These are phyloP conservation scores for Marchantia polymorpha DNA, from an alignment of 225 moss, liverwort and hornwort species.

Conservation along the genomic window DNA sequence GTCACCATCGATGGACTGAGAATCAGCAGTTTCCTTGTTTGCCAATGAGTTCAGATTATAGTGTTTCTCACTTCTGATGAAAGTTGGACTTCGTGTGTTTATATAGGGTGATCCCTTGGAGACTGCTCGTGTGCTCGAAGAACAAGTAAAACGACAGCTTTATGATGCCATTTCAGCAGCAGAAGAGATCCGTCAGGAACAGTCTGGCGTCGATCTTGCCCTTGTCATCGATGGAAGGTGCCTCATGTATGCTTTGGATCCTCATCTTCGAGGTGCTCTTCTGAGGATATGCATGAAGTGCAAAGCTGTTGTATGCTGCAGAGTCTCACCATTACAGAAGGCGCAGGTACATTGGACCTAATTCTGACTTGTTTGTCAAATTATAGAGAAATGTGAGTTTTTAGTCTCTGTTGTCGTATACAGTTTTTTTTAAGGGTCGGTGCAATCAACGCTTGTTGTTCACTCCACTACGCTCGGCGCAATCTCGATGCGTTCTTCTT, in stretches of 20 bases:
- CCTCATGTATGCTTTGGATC: slow-evolving; percentile 90
- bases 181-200: slow-evolving; percentile 44
- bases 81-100: neutral
- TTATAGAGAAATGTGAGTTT: too few species aligned
- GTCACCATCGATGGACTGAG: too few species aligned
- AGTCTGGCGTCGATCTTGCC: slow-evolving; percentile 64
- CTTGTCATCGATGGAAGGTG: slow-evolving; percentile 93
- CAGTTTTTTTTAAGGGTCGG: neutral
- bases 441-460: too few species aligned
- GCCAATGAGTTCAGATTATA: neutral
- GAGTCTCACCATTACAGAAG: slow-evolving; percentile 92
- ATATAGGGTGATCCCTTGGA: slow-evolving; percentile 70
- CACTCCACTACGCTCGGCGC: too few species aligned
- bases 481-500: too few species aligned
- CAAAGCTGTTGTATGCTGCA: slow-evolving; percentile 93
- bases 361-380: neutral
- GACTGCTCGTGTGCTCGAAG: slow-evolving; percentile 72
- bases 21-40: neutral
- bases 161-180: slow-evolving; percentile 49
- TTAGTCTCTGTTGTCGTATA: neutral
- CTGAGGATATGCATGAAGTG: slow-evolving; percentile 79
- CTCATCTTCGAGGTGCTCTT: slow-evolving; percentile 60
- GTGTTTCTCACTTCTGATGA: neutral
- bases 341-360: slow-evolving; percentile 57
- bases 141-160: slow-evolving; percentile 61